A percentile compares a stretch with the other conserved stretches of the same genome.
These are phyloP conservation scores for Penicillium fimorum DNA, from an alignment of 495 filamentous ascomycete species.

Conservation along the genomic window DNA sequence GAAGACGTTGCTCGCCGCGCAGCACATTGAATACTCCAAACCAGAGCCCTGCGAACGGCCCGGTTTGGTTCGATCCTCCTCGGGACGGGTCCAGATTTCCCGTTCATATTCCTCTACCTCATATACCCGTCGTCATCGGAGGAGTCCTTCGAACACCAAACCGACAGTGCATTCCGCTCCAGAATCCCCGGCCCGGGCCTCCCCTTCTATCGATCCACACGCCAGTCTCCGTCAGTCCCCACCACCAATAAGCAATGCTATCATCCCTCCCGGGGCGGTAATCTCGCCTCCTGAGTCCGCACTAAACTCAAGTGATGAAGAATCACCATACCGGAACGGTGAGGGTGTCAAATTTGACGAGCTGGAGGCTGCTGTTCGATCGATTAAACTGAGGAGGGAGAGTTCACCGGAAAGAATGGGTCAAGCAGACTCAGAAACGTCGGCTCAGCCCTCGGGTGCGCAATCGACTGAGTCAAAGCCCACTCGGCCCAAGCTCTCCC, in stretches of 20 bases:
- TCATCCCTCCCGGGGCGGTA: constrained; percentile 75
- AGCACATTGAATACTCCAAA: constrained; percentile 60
- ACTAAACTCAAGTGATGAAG: constrained; percentile 79
- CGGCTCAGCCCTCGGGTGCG: constrained; percentile 30
- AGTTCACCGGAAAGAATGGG: constrained; percentile 57
- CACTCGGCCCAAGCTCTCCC: constrained; percentile 18
- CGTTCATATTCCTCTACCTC: constrained; percentile 76
- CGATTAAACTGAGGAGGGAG: constrained; percentile 66
- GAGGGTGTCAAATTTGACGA: constrained; percentile 67
- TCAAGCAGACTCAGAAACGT: constrained; percentile 33
- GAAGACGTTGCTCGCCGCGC: constrained; percentile 75
- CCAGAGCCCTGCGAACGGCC: constrained; percentile 45
- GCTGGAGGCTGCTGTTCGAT: constrained; percentile 77
- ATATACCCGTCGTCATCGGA: constrained; percentile 66
- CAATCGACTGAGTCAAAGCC: constrained; percentile 9
- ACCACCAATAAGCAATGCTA: constrained; percentile 66
- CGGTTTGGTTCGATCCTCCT: constrained; percentile 34
- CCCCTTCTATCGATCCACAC: constrained; percentile 51
- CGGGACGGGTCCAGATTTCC: constrained; percentile 58
- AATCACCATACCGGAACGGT: constrained; percentile 54
- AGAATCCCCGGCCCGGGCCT: constrained; percentile 38
- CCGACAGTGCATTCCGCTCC: constrained; percentile 24
- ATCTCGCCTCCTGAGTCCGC: constrained; percentile 86
- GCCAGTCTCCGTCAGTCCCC: constrained; percentile 73
- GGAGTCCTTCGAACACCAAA: constrained; percentile 57